Conservation (phyloP, 176 grass and related monocot genomes). For the Echinochloa phyllopogon region DNA sequence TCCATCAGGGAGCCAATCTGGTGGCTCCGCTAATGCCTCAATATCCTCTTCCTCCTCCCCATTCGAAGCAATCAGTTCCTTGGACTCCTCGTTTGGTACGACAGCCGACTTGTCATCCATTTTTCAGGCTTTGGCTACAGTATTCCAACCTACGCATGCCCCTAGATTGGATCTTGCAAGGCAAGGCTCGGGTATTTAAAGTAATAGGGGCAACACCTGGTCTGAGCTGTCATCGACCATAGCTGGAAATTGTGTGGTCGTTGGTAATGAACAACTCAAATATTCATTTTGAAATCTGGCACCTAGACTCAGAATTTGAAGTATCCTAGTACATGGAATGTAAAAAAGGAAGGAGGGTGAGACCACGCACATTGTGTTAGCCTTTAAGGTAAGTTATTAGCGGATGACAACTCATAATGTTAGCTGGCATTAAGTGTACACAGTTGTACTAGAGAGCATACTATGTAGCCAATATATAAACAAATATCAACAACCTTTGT, state of each 20-base stretch:
- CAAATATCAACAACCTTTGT: neutral
- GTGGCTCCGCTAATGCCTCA: neutral
- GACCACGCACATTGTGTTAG: neutral
- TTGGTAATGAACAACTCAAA: neutral
- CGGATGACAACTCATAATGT: neutral
- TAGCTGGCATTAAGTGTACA: neutral
- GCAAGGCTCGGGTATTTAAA: neutral
- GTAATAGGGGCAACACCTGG: too few relatives aligned
- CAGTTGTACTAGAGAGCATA: neutral
- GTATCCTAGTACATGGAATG: neutral
- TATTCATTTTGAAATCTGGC: neutral
- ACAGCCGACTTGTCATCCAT: neutral
- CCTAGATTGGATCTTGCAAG: neutral
- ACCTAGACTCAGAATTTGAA: neutral
- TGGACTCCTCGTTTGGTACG: neutral
- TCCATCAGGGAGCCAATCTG: constrained; percentile 28
- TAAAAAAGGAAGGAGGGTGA: neutral
- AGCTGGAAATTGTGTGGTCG: neutral
- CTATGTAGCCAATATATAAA: neutral
- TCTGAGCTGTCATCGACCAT: neutral
- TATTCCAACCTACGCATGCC: neutral
- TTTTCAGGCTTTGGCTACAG: neutral
- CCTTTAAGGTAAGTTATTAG: neutral
- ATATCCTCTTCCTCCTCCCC: neutral
- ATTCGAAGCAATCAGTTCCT: neutral